Conservation (phyloP, 371 early-diverging fungal genomes). For the Lichtheimia ramosa region DNA sequence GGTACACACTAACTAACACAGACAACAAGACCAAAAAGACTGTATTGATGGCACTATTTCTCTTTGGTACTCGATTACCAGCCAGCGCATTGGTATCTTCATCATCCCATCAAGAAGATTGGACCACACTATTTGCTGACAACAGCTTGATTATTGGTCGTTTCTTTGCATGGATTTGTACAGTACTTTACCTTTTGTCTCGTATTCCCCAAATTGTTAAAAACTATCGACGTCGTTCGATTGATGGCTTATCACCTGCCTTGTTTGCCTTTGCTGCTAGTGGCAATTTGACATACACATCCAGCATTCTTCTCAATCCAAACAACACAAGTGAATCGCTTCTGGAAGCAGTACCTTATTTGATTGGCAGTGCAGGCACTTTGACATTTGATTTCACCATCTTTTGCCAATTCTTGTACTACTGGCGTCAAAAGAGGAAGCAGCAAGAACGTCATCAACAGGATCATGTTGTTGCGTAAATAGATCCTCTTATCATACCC, state of each 20-base stretch:
- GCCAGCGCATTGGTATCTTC: constrained; percentile 2
- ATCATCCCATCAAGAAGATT: neutral
- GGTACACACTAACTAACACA: constrained; percentile 35
- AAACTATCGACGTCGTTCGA: constrained; percentile 52
- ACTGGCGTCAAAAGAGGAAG: constrained; percentile 8
- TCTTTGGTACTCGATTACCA: constrained; percentile 19
- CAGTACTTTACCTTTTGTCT: constrained; percentile 58
- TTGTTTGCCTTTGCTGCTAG: constrained; percentile 65
- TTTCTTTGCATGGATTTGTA: constrained; percentile 60
- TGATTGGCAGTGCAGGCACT: constrained; percentile 60
- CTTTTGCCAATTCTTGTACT: constrained; percentile 45
- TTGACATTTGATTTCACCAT: constrained; percentile 57
- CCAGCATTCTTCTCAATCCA: constrained; percentile 49
- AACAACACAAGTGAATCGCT: constrained; percentile 26
- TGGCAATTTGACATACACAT: constrained; percentile 63
- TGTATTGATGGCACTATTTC: constrained; percentile 12
- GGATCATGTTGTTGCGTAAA: too few relatives aligned
- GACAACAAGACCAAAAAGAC: constrained; percentile 4
- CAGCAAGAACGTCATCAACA: neutral
- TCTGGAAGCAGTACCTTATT: constrained; percentile 49
- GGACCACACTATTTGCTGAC: neutral
- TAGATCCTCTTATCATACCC: too few relatives aligned
- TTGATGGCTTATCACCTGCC: constrained; percentile 58
- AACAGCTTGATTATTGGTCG: constrained; percentile 33
- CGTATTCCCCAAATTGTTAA: constrained; percentile 65